A percentile compares a stretch with the other conserved stretches of the same genome.
phyloP scores from a whole-genome alignment of 495 filamentous ascomycete genomes.

The Paragyromitra xinjiangensis region DNA sequence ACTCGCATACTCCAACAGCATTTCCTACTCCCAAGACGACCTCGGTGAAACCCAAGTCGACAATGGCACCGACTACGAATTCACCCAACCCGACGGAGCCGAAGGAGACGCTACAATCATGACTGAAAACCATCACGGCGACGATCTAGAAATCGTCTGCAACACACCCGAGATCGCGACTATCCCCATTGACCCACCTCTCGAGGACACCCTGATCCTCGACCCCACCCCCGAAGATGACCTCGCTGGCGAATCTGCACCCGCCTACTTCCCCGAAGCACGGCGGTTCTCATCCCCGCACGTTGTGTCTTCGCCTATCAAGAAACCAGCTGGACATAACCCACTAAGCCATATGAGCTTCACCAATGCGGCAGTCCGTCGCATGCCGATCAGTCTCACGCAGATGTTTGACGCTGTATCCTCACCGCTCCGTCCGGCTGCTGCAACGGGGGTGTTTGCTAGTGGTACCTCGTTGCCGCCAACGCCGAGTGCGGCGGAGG shows the following conservation, averaged over 20 bases:
- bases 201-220: conserved; percentile 7
- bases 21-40: conserved; percentile 39
- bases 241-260: background rate
- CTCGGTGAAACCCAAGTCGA: conserved; percentile 53
- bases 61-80: background rate
- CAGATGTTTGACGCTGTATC: conserved; percentile 49
- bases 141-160: conserved; percentile 22
- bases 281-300: conserved; percentile 33
- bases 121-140: background rate
- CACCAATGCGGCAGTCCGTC: conserved; percentile 10
- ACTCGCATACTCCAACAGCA: conserved; percentile 38
- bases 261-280: conserved; percentile 37
- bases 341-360: conserved; percentile 26
- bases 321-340: conserved; percentile 30
- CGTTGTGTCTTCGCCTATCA: conserved; percentile 7
- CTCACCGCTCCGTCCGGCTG: conserved; percentile 32
- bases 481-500: conserved; percentile 36
- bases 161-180: conserved; percentile 12
- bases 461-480: conserved; percentile 38
- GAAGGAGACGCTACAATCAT: background rate
- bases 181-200: background rate
- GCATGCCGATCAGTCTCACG: conserved; percentile 32
- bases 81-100: background rate
- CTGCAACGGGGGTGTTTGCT: background rate
- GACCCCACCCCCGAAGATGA: conserved; percentile 11